Base-by-base conservation (phyloP, 495 filamentous ascomycete species). In the Penicillium herquei region DNA sequence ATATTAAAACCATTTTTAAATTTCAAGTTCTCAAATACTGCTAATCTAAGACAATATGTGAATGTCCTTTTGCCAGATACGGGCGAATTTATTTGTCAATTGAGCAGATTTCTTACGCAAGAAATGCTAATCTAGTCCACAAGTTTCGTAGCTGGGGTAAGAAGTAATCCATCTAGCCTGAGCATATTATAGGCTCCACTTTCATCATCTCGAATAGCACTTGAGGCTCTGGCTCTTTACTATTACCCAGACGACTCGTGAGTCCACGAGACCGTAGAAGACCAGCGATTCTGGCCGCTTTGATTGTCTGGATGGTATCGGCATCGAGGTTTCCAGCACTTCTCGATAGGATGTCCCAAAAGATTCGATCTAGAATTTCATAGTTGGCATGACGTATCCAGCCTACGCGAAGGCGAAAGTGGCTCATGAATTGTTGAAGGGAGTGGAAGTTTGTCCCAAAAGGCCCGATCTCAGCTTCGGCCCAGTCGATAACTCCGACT, bases 401-500 rank as follows among this genome's bases (percentile, higher is more conserved):
- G 33, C 74, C 70, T 31, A 69, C 54, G 14, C 61, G 57, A 17
- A 78, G 55, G 46, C 72, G 70, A 21, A 74, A 35, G 46, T 72
- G 69, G 35, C 70, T 55, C 34, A 64, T 69, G 32, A 77, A 44
- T 31, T 43, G 35, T 44, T 76, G 57, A 3, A 73, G 65, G 30
- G 68, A 74, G 48, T 74, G 56, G 3, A 78, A 62, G 46, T 75
- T 76, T 0, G 66, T 43, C 9, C 74, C 72, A 50, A 72, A 78
- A 18, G 75, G 67, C 11, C 61, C 58, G 42, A 76, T 59, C 54
- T 70, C 64, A 0, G 72, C 68, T 58, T 76, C 68, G 1, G 71
- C 70, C 73, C 68, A 76, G 59, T 75, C 70, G 34, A 77, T 61
- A 13, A 77, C 72, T n/a, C 71, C 72, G 33, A 66, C 62, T 9